phyloP scores from a whole-genome alignment of 768 basidiomycete species.

The Trametes maxima region DNA sequence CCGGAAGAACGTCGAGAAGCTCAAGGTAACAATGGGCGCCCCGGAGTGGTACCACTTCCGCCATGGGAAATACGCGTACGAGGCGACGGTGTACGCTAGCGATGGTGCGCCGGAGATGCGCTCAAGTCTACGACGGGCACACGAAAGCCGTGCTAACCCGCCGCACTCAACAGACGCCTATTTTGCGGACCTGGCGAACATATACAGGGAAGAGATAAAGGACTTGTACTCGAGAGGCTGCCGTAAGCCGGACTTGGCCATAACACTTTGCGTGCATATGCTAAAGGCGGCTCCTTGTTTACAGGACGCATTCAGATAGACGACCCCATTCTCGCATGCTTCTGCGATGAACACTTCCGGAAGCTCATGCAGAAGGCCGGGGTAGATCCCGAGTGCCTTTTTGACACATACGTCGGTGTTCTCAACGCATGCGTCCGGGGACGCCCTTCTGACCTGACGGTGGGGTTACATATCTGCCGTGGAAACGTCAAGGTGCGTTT shows the following conservation, averaged over 20 bases:
- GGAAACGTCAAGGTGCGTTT: constrained; percentile 35
- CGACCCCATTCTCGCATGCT: constrained; percentile 54
- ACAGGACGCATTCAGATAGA: constrained; percentile 44
- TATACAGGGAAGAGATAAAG: constrained; percentile 46
- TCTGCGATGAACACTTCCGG: constrained; percentile 58
- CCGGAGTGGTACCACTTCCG: constrained; percentile 73
- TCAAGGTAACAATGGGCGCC: constrained; percentile 71
- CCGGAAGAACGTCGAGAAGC: constrained; percentile 49
- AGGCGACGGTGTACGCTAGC: constrained; percentile 55
- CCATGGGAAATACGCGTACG: constrained; percentile 63
- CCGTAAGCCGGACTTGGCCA: constrained; percentile 25
- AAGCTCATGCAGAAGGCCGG: constrained; percentile 57
- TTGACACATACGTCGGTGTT: constrained; percentile 67
- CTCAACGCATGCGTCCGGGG: constrained; percentile 56
- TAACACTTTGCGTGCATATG: not conserved
- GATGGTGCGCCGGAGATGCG: constrained; percentile 45
- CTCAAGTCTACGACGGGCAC: constrained; percentile 13
- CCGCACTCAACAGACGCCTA: constrained; percentile 36
- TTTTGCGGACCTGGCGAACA: constrained; percentile 48
- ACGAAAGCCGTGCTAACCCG: constrained; percentile 12
- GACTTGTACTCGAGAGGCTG: constrained; percentile 47
- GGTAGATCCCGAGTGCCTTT: constrained; percentile 60
- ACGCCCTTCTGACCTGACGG: constrained; percentile 52
- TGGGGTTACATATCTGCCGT: constrained; percentile 64
- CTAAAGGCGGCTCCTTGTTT: not conserved